Percentiles rank a stretch among this genome's conserved stretches.
Conservation (phyloP, 2,329 filamentous ascomycete species). For the Fusarium devonianum region DNA sequence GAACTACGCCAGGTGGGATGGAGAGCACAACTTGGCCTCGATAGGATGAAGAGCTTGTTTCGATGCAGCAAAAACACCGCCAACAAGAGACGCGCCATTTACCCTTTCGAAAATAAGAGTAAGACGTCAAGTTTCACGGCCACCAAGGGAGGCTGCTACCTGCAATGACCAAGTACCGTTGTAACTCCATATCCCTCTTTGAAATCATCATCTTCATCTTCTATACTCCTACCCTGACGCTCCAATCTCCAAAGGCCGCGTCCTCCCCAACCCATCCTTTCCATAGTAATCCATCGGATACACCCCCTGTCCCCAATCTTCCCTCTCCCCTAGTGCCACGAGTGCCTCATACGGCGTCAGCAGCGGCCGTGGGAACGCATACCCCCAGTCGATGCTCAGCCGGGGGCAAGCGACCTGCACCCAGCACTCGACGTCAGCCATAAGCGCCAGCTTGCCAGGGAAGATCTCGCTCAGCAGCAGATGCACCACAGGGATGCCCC, state of each 20-base stretch:
- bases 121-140: too few species aligned
- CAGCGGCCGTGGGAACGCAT: conserved; percentile 88
- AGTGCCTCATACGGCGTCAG: conserved; percentile 95
- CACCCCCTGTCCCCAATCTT: conserved; percentile 77
- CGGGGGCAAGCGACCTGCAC: conserved; percentile 98
- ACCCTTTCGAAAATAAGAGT: too few species aligned
- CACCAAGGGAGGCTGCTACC: too few species aligned
- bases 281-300: conserved; percentile 99
- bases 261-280: conserved; percentile 86
- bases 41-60: too few species aligned
- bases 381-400: conserved; percentile 98
- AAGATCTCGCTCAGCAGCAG: conserved; percentile 94
- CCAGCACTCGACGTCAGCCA: conserved; percentile 96
- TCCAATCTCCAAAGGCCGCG: conserved; percentile 57
- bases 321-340: conserved; percentile 80
- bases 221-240: conserved; percentile 24
- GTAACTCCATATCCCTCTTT: conserved; percentile 8
- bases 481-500: conserved; percentile 83
- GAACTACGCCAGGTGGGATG: too few species aligned
- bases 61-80: too few species aligned
- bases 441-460: conserved; percentile 91
- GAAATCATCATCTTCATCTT: too few species aligned
- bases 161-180: not conserved
- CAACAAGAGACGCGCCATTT: too few species aligned
- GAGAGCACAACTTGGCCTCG: too few species aligned